Evolutionary conservation across 2,329 filamentous ascomycete species (phyloP), one percentile per base, ranked within the genome.

Genomic region (Botrytis squamosa): DNA sequence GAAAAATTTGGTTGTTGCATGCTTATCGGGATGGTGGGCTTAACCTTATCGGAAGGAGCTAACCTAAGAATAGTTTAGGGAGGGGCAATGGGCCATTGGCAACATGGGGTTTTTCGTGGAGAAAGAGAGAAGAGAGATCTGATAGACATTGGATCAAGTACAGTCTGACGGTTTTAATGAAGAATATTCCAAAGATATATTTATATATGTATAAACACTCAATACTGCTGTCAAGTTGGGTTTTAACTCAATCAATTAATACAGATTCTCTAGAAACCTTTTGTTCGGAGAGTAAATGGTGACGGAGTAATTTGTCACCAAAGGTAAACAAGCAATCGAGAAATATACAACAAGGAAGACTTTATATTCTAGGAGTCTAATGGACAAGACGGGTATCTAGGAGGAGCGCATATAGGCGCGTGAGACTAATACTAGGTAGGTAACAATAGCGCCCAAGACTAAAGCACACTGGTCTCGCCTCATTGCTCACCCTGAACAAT

Each of bases 1-100:
- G 66, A 68, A 68, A 66, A 68, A 68, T 55, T 68, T 68, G 65
- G 65, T 40, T 52, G 64, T 18, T 25, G 20, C 46, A 68, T 68
- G 33, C 65, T 68, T 68, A 68, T 68, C 65, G 46, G 46, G 36
- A 55, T 29, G 46, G 65, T 40, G 46, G 33, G 33, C 65, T 68
- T 68, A 55, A 55, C 65, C 52, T 57, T 57, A 57, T 57, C 33
- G 36, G 25, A 68, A 40, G 36, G n/a, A 9, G 42, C 46, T 68
- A 68, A 40, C 18, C 65, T 42, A 7, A 22, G 46, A 42, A 4
- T 68, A 22, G 66, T 68, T 68, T 68, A 68, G 66, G 36, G 66
- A 68, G 66, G 66, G 66, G 66, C n/a, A 68, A 57, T 38, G 49
- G 36, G n/a, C n/a, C 29, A 57, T 38, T 68, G 10, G n/a, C 49